Percentiles rank a stretch among this genome's conserved stretches.
These are phyloP conservation scores for Yamadazyma sp. DNA, from an alignment of 805 yeast genomes.

Conservation along the genomic window DNA sequence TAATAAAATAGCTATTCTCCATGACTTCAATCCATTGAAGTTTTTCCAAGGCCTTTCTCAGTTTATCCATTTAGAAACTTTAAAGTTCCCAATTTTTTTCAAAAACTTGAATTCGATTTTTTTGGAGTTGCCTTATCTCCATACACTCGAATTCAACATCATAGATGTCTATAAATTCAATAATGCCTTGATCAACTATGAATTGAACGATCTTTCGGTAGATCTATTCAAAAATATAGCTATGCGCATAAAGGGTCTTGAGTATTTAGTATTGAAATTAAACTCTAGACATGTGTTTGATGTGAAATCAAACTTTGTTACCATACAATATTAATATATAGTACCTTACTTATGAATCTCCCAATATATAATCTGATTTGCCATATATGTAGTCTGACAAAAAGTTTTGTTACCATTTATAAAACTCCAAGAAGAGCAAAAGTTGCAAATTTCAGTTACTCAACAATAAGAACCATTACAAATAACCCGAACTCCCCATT, in stretches of 20 bases:
- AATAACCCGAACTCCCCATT: no score
- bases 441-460: no score
- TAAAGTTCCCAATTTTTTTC: slow-evolving; percentile 11
- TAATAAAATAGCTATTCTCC: slow-evolving; percentile 6
- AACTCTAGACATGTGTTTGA: slow-evolving; percentile 9
- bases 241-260: slow-evolving; percentile 1
- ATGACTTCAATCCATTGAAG: slow-evolving; percentile 2
- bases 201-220: slow-evolving; percentile 5
- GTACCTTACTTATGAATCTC: no score
- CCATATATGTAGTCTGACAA: no score
- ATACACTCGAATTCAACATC: slow-evolving; percentile 8
- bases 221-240: slow-evolving; percentile 6
- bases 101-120: slow-evolving; percentile 3
- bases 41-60: slow-evolving; percentile 2
- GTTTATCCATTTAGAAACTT: slow-evolving; percentile 6
- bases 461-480: no score
- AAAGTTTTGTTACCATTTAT: no score
- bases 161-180: slow-evolving; percentile 11
- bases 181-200: slow-evolving; percentile 9
- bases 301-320: no score
- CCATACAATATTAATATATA: no score
- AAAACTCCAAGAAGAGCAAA: no score
- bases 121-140: slow-evolving; percentile 5
- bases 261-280: slow-evolving; percentile 8
- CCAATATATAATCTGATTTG: no score